Evolutionary conservation across 2,329 filamentous ascomycete genomes (phyloP), one percentile per base, ranked within the genome.

Genomic region (Xylariaceae sp.): DNA sequence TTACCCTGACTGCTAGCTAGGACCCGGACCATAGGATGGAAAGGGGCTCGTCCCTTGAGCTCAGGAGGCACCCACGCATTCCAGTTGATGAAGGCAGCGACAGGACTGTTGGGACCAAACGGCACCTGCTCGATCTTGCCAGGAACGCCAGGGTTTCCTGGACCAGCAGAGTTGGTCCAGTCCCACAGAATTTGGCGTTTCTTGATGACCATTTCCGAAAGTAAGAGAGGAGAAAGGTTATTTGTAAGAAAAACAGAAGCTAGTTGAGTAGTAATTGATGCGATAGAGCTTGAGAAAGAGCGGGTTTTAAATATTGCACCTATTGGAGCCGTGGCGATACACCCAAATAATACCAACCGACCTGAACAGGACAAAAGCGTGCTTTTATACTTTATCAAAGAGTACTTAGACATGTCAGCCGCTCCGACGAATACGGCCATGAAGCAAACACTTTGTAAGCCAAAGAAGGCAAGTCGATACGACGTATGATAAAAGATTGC

Each of bases 11-110:
- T 66, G 52, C 70, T 67, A 17, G 64, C 66, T 19, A 67, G 61
- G 31, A 68, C 66, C 47, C 71, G 74, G 31, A 75, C 67, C 67
- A 73, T 75, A 18, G 74, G 74, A 7, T 81, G 77, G 70, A 59
- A 69, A 1, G 44, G 54, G 11, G 71, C 73, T 46, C 71, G 54
- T 3, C 54, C 60, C 62, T 54, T 71, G 58, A 63, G 57, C 54
- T 63, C 62, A 17, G 56, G 54, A 19, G 61, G 62, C 4, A 58
- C 53, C 61, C 61, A 64, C 13, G 60, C 41, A 42, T 64, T 61
- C 62, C 62, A 64, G 43, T 64, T 64, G 31, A 63, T 55, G 11
- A 62, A 39, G 39, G 71, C 71, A 19, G 58, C 60, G 31, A 75
- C 61, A 17, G 67, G 68, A 11, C 66, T 63, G 9, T 57, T 53